Base-by-base conservation (phyloP, 805 yeast genomes). In the Candida ficus region DNA sequence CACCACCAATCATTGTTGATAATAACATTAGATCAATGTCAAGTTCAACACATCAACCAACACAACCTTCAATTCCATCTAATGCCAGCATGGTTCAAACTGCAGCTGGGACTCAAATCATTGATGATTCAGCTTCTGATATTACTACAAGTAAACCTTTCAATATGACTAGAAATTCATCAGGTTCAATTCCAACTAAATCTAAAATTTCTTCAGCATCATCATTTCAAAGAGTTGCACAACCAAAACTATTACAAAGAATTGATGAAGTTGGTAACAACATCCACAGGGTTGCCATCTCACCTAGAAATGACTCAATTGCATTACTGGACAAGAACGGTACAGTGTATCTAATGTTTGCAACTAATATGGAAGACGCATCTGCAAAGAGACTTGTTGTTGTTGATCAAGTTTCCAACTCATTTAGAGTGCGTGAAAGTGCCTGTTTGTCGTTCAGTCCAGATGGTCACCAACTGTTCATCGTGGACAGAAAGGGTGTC, bases 251-350 rank as follows among this genome's bases (percentile, higher is more conserved):
- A 58, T 54, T 80, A 5, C 61, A 80, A 56, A 73, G 80, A 48
- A 65, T 89, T 13, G 85, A 83, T 41, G 95, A 90, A 52, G 73
- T 90, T 13, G 97, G 98, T 0, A 75, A 84, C 3, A 68, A 77
- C 6, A 83, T 89, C 42, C 95, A 90, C 57, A 69, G 71, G 33
- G 76, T 82, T 42, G 79, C 81, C 18, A 71, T 85, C 1, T 84
- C 95, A 3, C 96, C 96, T 2, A 67, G 95, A 18, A 90, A 93
- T 23, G 95, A 89, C 56, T 82, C 93, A 0, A 70, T 88, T 22
- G 95, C 91, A 3, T 82, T 85, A 50, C 61, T 89, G 17, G 93
- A 84, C 55, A 76, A 85, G 44, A 78, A 78, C 41, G 98, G 98
- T 0, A 67, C 76, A 2, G 80, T 89, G 0, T 87, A 75, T 50